Evolutionary conservation across 139 green algal genomes (phyloP).

Genomic region (Haematococcus sp.): DNA sequence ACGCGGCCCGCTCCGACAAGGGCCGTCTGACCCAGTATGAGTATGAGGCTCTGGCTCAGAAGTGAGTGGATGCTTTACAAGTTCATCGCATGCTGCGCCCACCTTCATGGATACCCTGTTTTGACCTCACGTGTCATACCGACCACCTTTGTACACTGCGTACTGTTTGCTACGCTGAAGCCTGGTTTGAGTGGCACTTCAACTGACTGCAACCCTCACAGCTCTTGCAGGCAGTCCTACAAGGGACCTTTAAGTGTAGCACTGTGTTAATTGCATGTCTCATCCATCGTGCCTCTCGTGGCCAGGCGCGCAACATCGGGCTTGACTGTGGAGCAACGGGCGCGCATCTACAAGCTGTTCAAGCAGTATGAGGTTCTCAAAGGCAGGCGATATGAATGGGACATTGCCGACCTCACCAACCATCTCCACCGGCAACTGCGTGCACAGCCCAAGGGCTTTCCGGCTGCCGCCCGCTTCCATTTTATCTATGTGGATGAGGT

Average conservation of each 20-base stretch:
- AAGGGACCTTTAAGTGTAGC: too few species aligned
- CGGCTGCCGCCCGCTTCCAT: slow-evolving; percentile 8
- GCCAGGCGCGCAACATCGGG: too few species aligned
- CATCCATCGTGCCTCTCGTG: background rate
- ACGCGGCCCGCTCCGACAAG: slow-evolving; percentile 7
- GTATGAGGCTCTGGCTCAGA: slow-evolving; percentile 29
- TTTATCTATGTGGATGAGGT: slow-evolving; percentile 51
- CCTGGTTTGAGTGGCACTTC: too few species aligned
- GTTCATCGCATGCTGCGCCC: too few species aligned
- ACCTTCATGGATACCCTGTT: too few species aligned
- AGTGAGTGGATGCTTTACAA: background rate
- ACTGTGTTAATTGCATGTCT: background rate
- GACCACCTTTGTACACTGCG: too few species aligned
- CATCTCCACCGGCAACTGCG: slow-evolving; percentile 21
- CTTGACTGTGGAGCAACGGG: too few species aligned
- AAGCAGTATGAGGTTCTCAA: slow-evolving; percentile 43
- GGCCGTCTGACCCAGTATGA: slow-evolving; percentile 11
- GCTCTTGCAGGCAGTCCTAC: too few species aligned
- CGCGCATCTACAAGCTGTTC: slow-evolving; percentile 21
- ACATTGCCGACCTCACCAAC: slow-evolving; percentile 25
- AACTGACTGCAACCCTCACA: too few species aligned
- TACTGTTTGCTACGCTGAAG: too few species aligned
- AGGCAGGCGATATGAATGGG: slow-evolving; percentile 14
- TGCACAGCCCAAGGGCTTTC: background rate
- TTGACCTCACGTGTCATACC: too few species aligned